A percentile compares a stretch with the other conserved stretches of the same genome.
phyloP scores from a whole-genome alignment of 1,284 basidiomycete genomes.

The Leccinum pallidistipes region DNA sequence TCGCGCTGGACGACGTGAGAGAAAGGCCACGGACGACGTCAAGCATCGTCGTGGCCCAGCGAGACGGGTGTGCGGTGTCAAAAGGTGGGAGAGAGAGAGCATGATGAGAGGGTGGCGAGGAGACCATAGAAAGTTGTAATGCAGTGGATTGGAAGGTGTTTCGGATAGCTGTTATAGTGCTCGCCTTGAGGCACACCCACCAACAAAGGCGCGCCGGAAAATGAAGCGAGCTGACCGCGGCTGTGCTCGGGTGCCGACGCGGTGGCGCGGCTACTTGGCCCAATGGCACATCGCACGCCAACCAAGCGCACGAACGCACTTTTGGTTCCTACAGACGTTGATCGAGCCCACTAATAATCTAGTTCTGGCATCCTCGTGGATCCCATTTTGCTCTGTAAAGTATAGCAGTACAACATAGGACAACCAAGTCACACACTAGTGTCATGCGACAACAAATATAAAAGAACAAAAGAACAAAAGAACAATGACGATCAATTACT shows the following conservation, averaged over 20 bases:
- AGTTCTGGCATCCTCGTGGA: background rate
- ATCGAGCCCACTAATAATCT: background rate
- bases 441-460: slow-evolving; percentile 30
- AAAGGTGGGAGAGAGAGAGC: background rate
- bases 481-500: slow-evolving; percentile 34
- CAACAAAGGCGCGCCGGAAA: background rate
- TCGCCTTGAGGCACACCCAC: slow-evolving; percentile 28
- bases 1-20: slow-evolving; percentile 10
- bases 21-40: slow-evolving; percentile 3
- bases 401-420: slow-evolving; percentile 20
- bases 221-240: background rate
- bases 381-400: background rate
- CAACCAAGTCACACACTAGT: slow-evolving; percentile 1
- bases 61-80: slow-evolving; percentile 3
- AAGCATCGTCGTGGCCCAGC: background rate
- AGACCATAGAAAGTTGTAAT: slow-evolving; percentile 1
- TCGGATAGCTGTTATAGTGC: slow-evolving; percentile 12
- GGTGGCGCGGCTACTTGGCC: background rate
- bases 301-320: background rate
- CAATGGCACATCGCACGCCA: background rate
- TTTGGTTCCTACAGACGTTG: background rate
- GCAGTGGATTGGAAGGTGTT: background rate
- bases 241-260: background rate
- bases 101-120: background rate
- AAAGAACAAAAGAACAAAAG: slow-evolving; percentile 24